phyloP scores from a whole-genome alignment of 805 yeast species.

The Candida mattraensis region DNA sequence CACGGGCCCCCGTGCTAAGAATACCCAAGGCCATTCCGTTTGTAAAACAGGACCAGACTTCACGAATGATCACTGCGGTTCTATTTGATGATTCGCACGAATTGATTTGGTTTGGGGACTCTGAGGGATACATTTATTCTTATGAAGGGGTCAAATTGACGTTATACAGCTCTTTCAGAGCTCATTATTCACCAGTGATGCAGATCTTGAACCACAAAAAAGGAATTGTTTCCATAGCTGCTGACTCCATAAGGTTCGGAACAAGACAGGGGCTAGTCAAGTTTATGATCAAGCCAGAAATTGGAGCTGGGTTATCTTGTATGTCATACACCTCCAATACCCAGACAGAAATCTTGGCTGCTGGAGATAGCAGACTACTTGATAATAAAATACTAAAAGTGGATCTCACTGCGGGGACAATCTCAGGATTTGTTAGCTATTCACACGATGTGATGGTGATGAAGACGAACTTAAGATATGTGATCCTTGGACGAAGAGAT shows the following conservation, averaged over 20 bases:
- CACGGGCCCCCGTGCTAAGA: conserved; percentile 29
- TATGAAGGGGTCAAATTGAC: conserved; percentile 46
- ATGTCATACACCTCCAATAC: conserved; percentile 44
- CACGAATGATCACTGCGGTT: conserved; percentile 32
- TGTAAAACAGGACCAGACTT: conserved; percentile 18
- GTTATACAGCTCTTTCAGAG: conserved; percentile 58
- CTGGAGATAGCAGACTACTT: conserved; percentile 34
- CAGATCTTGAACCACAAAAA: conserved; percentile 54
- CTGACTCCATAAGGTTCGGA: conserved; percentile 50
- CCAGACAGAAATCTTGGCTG: conserved; percentile 46
- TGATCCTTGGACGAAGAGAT: conserved; percentile 56
- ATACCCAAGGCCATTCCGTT: conserved; percentile 25
- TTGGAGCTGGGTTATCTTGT: conserved; percentile 34
- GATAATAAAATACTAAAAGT: conserved; percentile 38
- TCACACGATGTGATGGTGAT: conserved; percentile 46
- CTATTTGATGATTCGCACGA: conserved; percentile 73
- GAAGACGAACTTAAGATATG: conserved; percentile 50
- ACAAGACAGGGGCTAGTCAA: conserved; percentile 56
- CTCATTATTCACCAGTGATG: conserved; percentile 48
- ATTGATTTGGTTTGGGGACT: conserved; percentile 83
- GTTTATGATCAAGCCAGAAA: conserved; percentile 31
- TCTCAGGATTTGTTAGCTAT: conserved; percentile 41
- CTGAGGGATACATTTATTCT: conserved; percentile 49
- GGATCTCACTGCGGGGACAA: conserved; percentile 40
- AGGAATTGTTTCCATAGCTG: conserved; percentile 59